phyloP scores from a whole-genome alignment of 2,329 filamentous ascomycete species.

The Colletotrichum trifolii region DNA sequence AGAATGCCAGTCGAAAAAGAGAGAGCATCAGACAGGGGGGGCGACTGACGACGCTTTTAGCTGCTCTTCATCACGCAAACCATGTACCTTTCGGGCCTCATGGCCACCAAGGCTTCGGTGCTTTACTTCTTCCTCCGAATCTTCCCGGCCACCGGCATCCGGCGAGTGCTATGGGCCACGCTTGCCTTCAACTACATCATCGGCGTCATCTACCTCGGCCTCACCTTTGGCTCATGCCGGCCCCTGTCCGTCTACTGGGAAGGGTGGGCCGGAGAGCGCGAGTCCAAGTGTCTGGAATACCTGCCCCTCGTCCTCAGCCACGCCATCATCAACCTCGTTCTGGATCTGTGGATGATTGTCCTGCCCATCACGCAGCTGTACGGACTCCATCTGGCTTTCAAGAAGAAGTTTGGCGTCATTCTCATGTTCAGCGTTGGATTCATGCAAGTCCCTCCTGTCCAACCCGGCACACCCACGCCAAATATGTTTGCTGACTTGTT shows the following conservation, averaged over 20 bases:
- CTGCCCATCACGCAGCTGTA: slow-evolving; percentile 37
- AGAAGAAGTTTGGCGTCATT: slow-evolving; percentile 36
- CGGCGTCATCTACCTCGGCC: neutral
- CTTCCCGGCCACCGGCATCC: slow-evolving; percentile 39
- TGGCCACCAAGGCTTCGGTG: slow-evolving; percentile 44
- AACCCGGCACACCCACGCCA: too few relatives aligned
- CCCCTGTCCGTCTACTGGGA: slow-evolving; percentile 13
- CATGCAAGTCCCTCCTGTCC: neutral
- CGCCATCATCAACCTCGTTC: slow-evolving; percentile 37
- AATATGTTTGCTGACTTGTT: neutral
- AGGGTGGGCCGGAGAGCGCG: neutral
- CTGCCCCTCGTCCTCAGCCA: neutral
- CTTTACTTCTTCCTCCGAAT: slow-evolving; percentile 47
- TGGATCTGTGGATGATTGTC: slow-evolving; percentile 40
- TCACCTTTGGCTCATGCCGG: slow-evolving; percentile 4
- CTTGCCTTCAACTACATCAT: neutral
- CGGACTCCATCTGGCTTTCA: slow-evolving; percentile 35
- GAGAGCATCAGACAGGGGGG: fast-evolving
- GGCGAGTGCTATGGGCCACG: slow-evolving; percentile 1
- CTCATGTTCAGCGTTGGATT: slow-evolving; percentile 13
- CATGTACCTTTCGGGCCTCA: neutral
- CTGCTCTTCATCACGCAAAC: slow-evolving; percentile 5
- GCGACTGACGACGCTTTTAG: fast-evolving
- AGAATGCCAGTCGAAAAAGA: neutral
- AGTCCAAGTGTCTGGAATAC: neutral